Conservation (phyloP, 345 rosid species). For the Turnera subulata region DNA sequence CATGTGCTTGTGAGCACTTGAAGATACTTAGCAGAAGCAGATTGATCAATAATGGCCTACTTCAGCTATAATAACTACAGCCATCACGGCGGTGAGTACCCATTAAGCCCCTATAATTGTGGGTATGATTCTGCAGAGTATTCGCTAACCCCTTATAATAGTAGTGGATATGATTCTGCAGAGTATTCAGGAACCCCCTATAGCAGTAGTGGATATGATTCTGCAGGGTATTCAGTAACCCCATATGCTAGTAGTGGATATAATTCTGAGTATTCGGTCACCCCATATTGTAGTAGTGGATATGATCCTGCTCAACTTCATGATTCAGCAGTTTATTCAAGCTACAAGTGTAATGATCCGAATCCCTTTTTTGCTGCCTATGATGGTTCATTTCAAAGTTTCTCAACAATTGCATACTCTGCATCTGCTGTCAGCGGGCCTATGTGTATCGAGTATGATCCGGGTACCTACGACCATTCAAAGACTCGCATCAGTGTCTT, state of each 20-base stretch:
- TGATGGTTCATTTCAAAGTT: slow-evolving; percentile 14
- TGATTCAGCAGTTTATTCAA: slow-evolving; percentile 3
- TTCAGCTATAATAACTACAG: slow-evolving; percentile 15
- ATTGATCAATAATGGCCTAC: slow-evolving; percentile 21
- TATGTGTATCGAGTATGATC: slow-evolving; percentile 26
- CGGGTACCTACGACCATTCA: slow-evolving; percentile 6
- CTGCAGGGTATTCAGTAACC: slow-evolving; percentile 7
- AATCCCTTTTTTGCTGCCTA: slow-evolving; percentile 3
- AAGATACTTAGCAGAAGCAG: background rate
- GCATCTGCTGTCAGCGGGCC: slow-evolving; percentile 39
- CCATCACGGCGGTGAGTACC: slow-evolving; percentile 9
- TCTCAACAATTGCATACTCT: slow-evolving; percentile 36
- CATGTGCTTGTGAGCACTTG: background rate
- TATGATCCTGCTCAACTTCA: slow-evolving; percentile 11
- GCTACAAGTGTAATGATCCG: slow-evolving; percentile 9
- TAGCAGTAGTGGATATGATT: slow-evolving; percentile 1
- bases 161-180: background rate
- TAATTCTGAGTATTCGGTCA: slow-evolving; percentile 9
- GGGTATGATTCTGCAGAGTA: slow-evolving; percentile 7
- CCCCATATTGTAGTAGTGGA: background rate
- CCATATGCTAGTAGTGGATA: background rate
- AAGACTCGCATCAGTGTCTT: slow-evolving; percentile 39
- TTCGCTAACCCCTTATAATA: too few species aligned
- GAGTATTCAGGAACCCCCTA: slow-evolving; percentile 10
- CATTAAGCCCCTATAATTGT: background rate